Conservation (phyloP, 1,284 basidiomycete genomes). For the Moniliophthora roreri region DNA sequence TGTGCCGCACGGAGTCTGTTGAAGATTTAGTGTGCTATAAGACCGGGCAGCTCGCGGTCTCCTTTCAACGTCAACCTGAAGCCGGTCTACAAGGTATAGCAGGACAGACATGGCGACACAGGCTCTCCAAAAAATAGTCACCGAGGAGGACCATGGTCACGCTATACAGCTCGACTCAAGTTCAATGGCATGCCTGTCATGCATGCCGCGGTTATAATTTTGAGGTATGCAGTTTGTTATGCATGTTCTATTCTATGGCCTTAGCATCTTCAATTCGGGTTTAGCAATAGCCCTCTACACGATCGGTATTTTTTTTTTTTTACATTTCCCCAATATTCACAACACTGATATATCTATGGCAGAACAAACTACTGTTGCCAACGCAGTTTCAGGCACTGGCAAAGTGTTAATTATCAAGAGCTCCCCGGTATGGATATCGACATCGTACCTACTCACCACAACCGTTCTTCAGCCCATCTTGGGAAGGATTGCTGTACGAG, state of each 20-base stretch:
- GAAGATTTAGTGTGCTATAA: too few relatives aligned
- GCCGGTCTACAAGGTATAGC: too few relatives aligned
- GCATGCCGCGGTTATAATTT: slow-evolving; percentile 17
- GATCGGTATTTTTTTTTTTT: slow-evolving; percentile 22
- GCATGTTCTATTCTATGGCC: not conserved
- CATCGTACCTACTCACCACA: slow-evolving; percentile 32
- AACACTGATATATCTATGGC: not conserved
- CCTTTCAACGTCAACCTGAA: too few relatives aligned
- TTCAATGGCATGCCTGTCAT: slow-evolving; percentile 21
- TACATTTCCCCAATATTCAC: not conserved
- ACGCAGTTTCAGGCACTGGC: slow-evolving; percentile 30
- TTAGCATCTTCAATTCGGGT: slow-evolving; percentile 22
- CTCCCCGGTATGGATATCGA: slow-evolving; percentile 32
- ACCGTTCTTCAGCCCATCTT: slow-evolving; percentile 31
- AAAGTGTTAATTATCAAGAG: slow-evolving; percentile 27
- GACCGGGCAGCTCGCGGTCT: too few relatives aligned
- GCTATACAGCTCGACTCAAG: too few relatives aligned
- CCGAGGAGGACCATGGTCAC: too few relatives aligned
- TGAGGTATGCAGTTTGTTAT: slow-evolving; percentile 14
- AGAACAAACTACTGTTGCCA: slow-evolving; percentile 34
- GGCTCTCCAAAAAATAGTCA: too few relatives aligned
- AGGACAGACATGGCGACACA: too few relatives aligned
- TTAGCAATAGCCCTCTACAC: slow-evolving; percentile 30
- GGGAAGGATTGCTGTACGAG: slow-evolving; percentile 28
- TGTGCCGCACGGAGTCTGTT: too few relatives aligned